A percentile compares a stretch with the other conserved stretches of the same genome.
Conservation (phyloP, 169 alveolate species). For the Plasmodium vinckei region DNA sequence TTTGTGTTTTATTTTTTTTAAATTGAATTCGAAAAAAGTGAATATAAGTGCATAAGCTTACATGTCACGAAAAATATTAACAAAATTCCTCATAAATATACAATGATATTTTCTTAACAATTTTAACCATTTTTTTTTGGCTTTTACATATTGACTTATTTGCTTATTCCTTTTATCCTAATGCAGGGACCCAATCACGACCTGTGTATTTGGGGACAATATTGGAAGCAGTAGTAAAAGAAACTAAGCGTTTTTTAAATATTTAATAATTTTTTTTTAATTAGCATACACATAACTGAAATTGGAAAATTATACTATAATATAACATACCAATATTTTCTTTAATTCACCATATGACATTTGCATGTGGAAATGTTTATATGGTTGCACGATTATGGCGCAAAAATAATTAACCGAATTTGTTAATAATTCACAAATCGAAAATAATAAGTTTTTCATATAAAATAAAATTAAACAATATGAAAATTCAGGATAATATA, state of each 20-base stretch:
- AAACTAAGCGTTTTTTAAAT: constrained; percentile 48
- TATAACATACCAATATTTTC: neutral
- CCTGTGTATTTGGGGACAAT: constrained; percentile 62
- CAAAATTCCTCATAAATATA: neutral
- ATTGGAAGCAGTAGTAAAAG: constrained; percentile 18
- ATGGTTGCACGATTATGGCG: neutral
- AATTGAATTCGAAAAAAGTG: too few species aligned
- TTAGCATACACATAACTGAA: too few species aligned
- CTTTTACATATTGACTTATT: neutral
- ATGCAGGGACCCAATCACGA: constrained; percentile 73
- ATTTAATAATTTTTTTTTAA: neutral
- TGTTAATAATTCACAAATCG: too few species aligned
- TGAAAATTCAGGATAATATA: too few species aligned
- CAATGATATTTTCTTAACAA: neutral
- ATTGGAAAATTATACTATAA: neutral
- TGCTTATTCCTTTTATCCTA: constrained; percentile 10
- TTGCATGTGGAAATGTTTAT: neutral
- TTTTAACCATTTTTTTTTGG: neutral
- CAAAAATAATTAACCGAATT: too few species aligned
- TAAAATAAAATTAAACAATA: too few species aligned
- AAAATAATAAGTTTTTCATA: too few species aligned
- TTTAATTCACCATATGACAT: neutral
- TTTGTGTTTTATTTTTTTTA: neutral
- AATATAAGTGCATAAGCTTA: neutral
- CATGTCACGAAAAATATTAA: neutral